phyloP scores from a whole-genome alignment of 2,329 filamentous ascomycete species.

The Aschersonia sp. region DNA sequence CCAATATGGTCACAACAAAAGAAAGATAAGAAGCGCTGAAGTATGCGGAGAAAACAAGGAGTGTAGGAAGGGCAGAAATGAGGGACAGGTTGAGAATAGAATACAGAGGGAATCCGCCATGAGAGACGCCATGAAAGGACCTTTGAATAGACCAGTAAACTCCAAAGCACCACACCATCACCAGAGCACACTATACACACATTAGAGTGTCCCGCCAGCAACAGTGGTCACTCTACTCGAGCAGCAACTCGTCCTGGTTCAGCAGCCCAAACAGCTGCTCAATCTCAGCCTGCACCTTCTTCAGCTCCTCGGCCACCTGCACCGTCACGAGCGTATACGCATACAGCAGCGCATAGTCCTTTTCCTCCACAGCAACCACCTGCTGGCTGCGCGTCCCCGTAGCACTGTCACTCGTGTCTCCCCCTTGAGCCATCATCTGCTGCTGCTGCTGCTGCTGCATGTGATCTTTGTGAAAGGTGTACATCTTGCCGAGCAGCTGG shows the following conservation, averaged over 20 bases:
- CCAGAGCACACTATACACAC: too few relatives aligned
- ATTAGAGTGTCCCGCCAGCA: background rate
- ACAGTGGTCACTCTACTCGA: slow-evolving; percentile 26
- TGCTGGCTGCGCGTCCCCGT: too few relatives aligned
- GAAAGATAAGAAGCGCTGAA: too few relatives aligned
- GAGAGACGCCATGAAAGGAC: too few relatives aligned
- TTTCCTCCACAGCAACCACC: slow-evolving; percentile 38
- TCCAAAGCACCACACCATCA: too few relatives aligned
- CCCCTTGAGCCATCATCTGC: slow-evolving; percentile 10
- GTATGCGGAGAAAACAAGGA: too few relatives aligned
- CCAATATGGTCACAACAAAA: too few relatives aligned
- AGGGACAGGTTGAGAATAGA: too few relatives aligned
- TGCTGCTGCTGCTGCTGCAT: slow-evolving; percentile 13
- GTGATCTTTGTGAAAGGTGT: slow-evolving; percentile 66
- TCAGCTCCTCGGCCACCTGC: slow-evolving; percentile 50
- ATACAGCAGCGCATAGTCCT: slow-evolving; percentile 84
- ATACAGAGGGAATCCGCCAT: too few relatives aligned
- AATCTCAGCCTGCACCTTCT: slow-evolving; percentile 44
- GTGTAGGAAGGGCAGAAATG: too few relatives aligned
- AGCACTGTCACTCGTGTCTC: too few relatives aligned
- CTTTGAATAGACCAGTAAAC: too few relatives aligned
- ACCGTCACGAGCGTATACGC: slow-evolving; percentile 66
- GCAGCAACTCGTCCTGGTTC: slow-evolving; percentile 40
- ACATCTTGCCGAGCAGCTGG: slow-evolving; percentile 71
- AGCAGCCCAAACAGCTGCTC: slow-evolving; percentile 49